Evolutionary conservation across 2,329 filamentous ascomycete genomes (phyloP).

Genomic region (Monosporascus cannonballus): DNA sequence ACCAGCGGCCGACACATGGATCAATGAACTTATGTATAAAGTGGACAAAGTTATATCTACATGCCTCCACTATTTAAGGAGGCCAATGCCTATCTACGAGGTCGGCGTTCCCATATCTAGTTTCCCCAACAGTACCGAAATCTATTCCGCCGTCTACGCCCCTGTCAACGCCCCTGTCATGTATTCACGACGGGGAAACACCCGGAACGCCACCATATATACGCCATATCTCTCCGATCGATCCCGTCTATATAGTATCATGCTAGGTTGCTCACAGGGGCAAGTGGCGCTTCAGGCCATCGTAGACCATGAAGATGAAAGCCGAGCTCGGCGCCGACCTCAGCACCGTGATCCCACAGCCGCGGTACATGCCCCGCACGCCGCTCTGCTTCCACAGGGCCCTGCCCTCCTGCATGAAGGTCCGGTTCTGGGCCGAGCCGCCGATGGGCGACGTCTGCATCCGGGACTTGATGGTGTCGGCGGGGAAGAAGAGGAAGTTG

Average conservation of each 20-base stretch:
- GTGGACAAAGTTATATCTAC: constrained; percentile 3
- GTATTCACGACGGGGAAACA: too few relatives aligned
- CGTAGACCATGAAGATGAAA: constrained; percentile 94
- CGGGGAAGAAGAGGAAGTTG: constrained; percentile 96
- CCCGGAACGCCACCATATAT: background rate
- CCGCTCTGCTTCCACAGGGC: constrained; percentile 79
- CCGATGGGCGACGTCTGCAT: constrained; percentile 85
- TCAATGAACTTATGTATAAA: background rate
- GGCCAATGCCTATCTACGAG: too few relatives aligned
- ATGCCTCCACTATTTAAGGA: too few relatives aligned
- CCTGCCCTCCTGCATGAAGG: constrained; percentile 66
- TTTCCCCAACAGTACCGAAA: too few relatives aligned
- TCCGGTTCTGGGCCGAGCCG: constrained; percentile 46
- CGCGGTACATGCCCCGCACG: constrained; percentile 79
- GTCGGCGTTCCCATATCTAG: too few relatives aligned
- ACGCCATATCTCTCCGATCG: background rate
- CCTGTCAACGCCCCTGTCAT: too few relatives aligned
- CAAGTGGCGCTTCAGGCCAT: constrained; percentile 70
- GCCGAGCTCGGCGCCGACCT: constrained; percentile 92
- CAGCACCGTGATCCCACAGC: constrained; percentile 87
- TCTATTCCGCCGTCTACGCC: too few relatives aligned
- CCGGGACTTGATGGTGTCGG: constrained; percentile 93
- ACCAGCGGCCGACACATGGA: too few relatives aligned
- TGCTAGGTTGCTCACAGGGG: constrained; percentile 29
- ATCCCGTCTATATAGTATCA: constrained; percentile 7